Percentiles rank a stretch among this genome's conserved stretches.
Conservation (phyloP, 2,329 filamentous ascomycete genomes). For the Atkinsonella texensis region DNA sequence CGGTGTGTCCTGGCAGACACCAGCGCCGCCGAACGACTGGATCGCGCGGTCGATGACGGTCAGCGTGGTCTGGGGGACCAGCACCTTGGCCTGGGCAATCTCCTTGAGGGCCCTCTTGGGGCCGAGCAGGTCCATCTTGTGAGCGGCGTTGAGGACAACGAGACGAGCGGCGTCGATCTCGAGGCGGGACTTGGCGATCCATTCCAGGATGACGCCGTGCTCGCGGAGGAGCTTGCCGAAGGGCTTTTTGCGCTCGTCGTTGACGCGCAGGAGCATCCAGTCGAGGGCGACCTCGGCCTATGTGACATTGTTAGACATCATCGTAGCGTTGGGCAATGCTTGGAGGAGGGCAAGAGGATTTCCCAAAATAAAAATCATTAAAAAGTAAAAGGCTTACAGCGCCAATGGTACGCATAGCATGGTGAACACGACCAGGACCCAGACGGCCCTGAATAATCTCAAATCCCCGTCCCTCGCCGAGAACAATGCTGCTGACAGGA, state of each 20-base stretch:
- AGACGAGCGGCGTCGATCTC: constrained; percentile 90
- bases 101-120: constrained; percentile 85
- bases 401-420: constrained; percentile 92
- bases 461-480: constrained; percentile 88
- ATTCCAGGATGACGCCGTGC: constrained; percentile 91
- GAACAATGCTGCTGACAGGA: constrained; percentile 69
- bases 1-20: constrained; percentile 89
- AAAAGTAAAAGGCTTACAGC: constrained; percentile 38
- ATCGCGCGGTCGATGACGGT: constrained; percentile 89
- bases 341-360: neutral
- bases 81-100: constrained; percentile 90
- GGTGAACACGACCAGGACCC: constrained; percentile 91
- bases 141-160: constrained; percentile 83
- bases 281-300: constrained; percentile 80
- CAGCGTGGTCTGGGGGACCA: constrained; percentile 71
- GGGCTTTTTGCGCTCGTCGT: constrained; percentile 80
- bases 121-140: constrained; percentile 82
- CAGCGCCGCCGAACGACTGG: constrained; percentile 82
- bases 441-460: constrained; percentile 97
- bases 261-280: constrained; percentile 89
- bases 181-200: constrained; percentile 82
- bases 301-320: neutral
- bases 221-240: constrained; percentile 80
- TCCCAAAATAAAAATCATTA: neutral
- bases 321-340: neutral